phyloP scores from a whole-genome alignment of 2,329 filamentous ascomycete species.

The Eurotiales sp. region DNA sequence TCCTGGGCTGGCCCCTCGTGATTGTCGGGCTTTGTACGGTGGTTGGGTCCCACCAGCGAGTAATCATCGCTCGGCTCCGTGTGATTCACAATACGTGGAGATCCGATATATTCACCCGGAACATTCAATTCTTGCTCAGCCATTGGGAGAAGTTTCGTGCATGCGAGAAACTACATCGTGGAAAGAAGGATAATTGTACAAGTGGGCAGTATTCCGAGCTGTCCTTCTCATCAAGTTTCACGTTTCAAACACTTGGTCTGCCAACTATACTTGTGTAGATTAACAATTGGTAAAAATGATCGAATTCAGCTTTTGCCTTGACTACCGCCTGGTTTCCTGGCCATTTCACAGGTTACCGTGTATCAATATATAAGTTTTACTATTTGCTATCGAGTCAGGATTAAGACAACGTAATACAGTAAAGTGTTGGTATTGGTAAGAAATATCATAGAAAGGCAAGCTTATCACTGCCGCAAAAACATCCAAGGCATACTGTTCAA shows the following conservation, averaged over 20 bases:
- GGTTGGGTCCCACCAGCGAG: neutral
- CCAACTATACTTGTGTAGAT: neutral
- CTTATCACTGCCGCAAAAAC: no score
- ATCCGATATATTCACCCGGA: neutral
- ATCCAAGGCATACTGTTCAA: no score
- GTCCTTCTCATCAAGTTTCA: neutral
- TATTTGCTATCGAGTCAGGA: neutral
- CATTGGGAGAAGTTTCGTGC: neutral
- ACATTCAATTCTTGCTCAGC: neutral
- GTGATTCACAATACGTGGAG: neutral
- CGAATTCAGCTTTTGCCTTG: neutral
- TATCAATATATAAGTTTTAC: neutral
- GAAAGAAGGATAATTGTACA: neutral
- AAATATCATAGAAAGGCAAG: neutral
- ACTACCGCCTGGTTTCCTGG: neutral
- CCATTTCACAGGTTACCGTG: neutral
- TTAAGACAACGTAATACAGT: neutral
- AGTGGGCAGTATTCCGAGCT: neutral
- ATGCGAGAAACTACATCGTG: neutral
- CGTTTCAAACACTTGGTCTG: neutral
- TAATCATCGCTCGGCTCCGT: neutral
- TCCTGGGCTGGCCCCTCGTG: neutral
- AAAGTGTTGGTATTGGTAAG: neutral
- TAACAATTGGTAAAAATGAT: neutral
- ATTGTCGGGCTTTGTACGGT: neutral